Base-by-base conservation (phyloP, 345 rosid genomes). In the Corchorus capsularis region DNA sequence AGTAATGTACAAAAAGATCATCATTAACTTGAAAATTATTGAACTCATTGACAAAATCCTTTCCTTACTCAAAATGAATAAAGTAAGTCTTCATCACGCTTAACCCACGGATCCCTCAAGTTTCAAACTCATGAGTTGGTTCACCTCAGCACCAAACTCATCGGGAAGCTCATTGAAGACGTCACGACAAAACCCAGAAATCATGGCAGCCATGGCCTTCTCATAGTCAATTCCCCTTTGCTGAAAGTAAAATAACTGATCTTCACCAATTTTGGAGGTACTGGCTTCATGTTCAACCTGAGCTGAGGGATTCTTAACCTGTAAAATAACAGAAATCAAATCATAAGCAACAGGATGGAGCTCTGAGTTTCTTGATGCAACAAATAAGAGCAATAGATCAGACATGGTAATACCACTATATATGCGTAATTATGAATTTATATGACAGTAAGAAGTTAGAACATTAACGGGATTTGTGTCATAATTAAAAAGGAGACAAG, bases 141-240 rank as follows among this genome's bases (percentile, higher is more conserved):
- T 87, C 79, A 93, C 98, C 87, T 95, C 99, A 0, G 97, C 85
- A 49, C 98, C 93, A 43, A 93, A 93, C 81, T 95, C 98, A 32
- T 93, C 96, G 8, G 98, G 98, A 17, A 96, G 85, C 80, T 95
- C 94, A 10, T 93, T 95, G 93, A 93, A 93, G 1, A 95, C 96
- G 34, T 92, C 96, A 7, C 82, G 87, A 87, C 98, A 95, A 75
- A 93, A 95, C 66, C 98, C 97, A 20, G 97, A 92, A 66, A 96
- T 89, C 97, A 92, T 92, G 6, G 96, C 99, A 2, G 98, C 98
- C 96, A 96, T 89, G 10, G 98, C 99, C 79, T 85, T 95, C 92
- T 96, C 98, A 0, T 89, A 92, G 83, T 92, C 98, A 0, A 95
- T 85, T 43, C 99, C 99, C 80, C 98, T 91, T 67, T 96, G 99